Evolutionary conservation across 164 flowering plant species (phyloP), one percentile per base, ranked within the genome.

Genomic region (Vitis rotundifolia): DNA sequence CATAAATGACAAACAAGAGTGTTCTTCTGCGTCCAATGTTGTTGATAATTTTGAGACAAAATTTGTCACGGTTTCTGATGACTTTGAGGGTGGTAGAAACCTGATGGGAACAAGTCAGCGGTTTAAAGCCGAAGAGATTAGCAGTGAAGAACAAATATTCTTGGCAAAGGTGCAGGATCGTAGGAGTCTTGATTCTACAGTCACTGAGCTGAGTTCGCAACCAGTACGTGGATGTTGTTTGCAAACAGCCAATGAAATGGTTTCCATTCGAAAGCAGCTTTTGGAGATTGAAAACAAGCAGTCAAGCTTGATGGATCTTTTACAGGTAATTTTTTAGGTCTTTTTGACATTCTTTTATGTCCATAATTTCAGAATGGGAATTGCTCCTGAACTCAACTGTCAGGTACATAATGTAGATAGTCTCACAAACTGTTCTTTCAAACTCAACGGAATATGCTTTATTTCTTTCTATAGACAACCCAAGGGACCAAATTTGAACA

Each of bases 251-350:
- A 84, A 84, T 75, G 93, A 86, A 70, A 79, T 89, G 81, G 76
- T 63, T 71, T 79, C 68, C 77, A 85, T 94, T 31, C 80, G 81
- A 29, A 87, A 87, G 71, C 91, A 94, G 19, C 93, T 94, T 51
- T 49, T 81, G 74, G 94, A 89, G 70, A 88, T 94, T 53, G 93
- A 92, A 75, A 83, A 69, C 67, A 89, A 86, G 75, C 97, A 94
- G 75, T 86, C 97, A 31, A 86, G 71, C 58, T 73, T 92, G 63
- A 76, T 91, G 87, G 84, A 91, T 76, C 75, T 91, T 68, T 71
- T 94, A 19, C 87, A 91, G 98, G 98, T 94, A 80, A 49, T 72
- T 3, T 12, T 10, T 73, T 78, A 31, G 19, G 54, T 14, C 12
- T 59, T 51, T 51, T 71, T 13, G 16, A 56, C 28, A 19, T 47